phyloP scores from a whole-genome alignment of 2,329 filamentous ascomycete species.

The Pseudofabraea citricarpa region DNA sequence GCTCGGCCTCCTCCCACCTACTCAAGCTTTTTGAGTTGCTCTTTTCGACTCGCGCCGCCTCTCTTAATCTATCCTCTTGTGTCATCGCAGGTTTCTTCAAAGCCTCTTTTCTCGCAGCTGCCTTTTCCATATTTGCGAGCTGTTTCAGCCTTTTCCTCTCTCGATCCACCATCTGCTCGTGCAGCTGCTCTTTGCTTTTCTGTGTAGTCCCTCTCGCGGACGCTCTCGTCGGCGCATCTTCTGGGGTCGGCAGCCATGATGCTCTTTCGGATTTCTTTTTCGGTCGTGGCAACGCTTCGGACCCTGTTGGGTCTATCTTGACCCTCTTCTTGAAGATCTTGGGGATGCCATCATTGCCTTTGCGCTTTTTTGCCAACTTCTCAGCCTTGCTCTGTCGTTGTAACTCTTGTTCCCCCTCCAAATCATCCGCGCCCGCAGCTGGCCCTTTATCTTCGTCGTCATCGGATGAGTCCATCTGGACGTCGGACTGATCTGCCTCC shows the following conservation, averaged over 20 bases:
- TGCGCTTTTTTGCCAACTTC: constrained; percentile 70
- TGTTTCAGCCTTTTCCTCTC: constrained; percentile 68
- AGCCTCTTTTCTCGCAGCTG: constrained; percentile 58
- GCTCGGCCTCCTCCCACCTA: constrained; percentile 90
- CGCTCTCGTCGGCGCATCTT: constrained; percentile 56
- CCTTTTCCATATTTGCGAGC: constrained; percentile 59
- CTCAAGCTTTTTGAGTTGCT: constrained; percentile 87
- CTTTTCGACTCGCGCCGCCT: constrained; percentile 79
- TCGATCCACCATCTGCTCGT: constrained; percentile 70
- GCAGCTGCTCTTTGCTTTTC: constrained; percentile 49
- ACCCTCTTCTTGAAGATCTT: constrained; percentile 70
- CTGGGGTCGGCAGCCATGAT: constrained; percentile 62
- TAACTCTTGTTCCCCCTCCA: constrained; percentile 84
- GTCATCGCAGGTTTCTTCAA: constrained; percentile 78
- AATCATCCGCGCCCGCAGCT: constrained; percentile 49
- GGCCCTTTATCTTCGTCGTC: constrained; percentile 76
- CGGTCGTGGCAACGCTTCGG: constrained; percentile 31
- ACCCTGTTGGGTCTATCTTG: constrained; percentile 57
- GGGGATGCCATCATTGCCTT: constrained; percentile 70
- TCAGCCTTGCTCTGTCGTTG: constrained; percentile 70
- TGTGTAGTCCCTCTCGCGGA: constrained; percentile 60
- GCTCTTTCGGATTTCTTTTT: constrained; percentile 70
- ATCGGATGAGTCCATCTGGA: constrained; percentile 80
- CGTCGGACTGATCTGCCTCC: constrained; percentile 64
- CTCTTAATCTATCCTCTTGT: constrained; percentile 77